Conservation (phyloP, 129 eudicot genomes). For the Escallonia rubra region DNA sequence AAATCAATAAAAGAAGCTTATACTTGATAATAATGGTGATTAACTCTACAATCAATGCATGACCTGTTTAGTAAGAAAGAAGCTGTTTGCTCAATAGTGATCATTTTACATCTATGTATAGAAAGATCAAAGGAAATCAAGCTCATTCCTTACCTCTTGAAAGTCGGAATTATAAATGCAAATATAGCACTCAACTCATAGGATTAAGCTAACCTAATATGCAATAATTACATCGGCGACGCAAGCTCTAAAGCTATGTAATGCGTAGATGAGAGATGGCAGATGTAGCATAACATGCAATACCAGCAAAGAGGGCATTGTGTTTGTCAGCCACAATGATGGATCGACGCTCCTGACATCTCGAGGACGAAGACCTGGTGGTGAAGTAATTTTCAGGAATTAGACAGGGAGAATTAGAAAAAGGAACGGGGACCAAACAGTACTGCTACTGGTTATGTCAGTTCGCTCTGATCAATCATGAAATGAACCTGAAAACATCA, state of each 20-base stretch:
- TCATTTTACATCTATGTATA: background rate
- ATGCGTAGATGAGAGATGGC: too few relatives aligned
- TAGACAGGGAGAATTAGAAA: background rate
- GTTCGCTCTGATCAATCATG: background rate
- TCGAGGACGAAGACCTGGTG: constrained; percentile 92
- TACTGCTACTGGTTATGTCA: background rate
- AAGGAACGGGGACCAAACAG: background rate
- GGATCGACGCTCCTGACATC: constrained; percentile 98
- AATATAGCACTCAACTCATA: too few relatives aligned
- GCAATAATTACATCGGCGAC: too few relatives aligned
- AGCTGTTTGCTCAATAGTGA: constrained; percentile 1
- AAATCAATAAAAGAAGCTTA: too few relatives aligned
- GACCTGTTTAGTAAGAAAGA: background rate
- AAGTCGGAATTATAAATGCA: too few relatives aligned
- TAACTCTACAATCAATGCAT: too few relatives aligned
- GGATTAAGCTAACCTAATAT: too few relatives aligned
- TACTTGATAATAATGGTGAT: too few relatives aligned
- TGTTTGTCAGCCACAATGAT: constrained; percentile 89
- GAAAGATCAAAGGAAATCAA: too few relatives aligned
- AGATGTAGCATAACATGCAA: background rate
- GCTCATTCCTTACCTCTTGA: too few relatives aligned
- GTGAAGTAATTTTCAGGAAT: constrained; percentile 9
- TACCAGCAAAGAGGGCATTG: constrained; percentile 98
- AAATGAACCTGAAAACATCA: constrained; percentile 1
- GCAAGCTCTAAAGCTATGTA: too few relatives aligned